Percentiles rank a stretch among this genome's conserved stretches.
These are phyloP conservation scores for Boletus hoseneyae DNA, from an alignment of 1,284 basidiomycete genomes.

Conservation along the genomic window DNA sequence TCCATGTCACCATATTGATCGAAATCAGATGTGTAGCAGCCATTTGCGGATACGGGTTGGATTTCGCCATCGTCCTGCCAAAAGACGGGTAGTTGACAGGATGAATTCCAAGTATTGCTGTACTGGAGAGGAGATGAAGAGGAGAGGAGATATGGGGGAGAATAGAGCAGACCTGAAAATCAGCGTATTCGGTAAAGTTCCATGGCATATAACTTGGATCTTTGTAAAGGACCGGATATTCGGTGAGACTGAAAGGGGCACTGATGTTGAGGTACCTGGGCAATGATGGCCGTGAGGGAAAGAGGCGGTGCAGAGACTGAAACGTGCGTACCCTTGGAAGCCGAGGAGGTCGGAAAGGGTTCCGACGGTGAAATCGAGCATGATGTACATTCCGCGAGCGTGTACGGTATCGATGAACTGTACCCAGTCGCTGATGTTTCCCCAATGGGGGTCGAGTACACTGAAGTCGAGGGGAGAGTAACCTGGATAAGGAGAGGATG, in stretches of 20 bases:
- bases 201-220: conserved; percentile 74
- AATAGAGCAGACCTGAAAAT: conserved; percentile 57
- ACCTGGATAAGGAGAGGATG: conserved; percentile 43
- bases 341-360: conserved; percentile 88
- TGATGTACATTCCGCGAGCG: conserved; percentile 80
- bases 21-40: conserved; percentile 80
- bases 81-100: conserved; percentile 74
- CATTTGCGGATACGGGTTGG: conserved; percentile 50
- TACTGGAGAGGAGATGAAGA: conserved; percentile 39
- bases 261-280: conserved; percentile 72
- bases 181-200: conserved; percentile 80
- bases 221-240: conserved; percentile 78
- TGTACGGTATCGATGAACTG: conserved; percentile 74
- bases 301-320: conserved; percentile 1
- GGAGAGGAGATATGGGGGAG: neutral
- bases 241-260: conserved; percentile 72
- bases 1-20: conserved; percentile 95
- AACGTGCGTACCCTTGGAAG: conserved; percentile 61
- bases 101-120: conserved; percentile 63
- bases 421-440: conserved; percentile 76
- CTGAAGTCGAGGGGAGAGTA: conserved; percentile 91
- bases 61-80: conserved; percentile 73
- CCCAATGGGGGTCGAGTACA: conserved; percentile 88
- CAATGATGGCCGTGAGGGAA: conserved; percentile 15
- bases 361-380: conserved; percentile 90